phyloP scores from a whole-genome alignment of 2,329 filamentous ascomycete species.

The Colletotrichum musae region DNA sequence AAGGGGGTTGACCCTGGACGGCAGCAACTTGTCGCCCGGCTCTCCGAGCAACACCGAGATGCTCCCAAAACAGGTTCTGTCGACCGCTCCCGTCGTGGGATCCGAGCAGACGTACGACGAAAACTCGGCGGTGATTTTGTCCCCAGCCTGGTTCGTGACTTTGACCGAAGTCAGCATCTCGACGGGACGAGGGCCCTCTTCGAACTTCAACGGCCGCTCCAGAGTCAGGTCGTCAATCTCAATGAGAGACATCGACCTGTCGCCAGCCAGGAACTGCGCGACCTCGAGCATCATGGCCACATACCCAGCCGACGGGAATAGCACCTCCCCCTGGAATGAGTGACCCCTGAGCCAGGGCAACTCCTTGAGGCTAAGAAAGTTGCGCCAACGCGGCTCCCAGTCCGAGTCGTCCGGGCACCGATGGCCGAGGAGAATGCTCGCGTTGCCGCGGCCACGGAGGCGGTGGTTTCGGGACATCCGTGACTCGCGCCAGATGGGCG shows the following conservation, averaged over 20 bases:
- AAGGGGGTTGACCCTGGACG: not conserved
- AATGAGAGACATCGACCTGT: not conserved
- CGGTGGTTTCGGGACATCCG: conserved; percentile 32
- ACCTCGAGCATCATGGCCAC: conserved; percentile 47
- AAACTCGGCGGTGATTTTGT: conserved; percentile 1
- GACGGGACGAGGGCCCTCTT: not conserved
- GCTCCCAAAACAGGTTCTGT: conserved; percentile 2
- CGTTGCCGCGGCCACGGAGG: conserved; percentile 15
- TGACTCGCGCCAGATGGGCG: conserved; percentile 23
- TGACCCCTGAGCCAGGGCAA: conserved; percentile 63
- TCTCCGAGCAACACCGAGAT: not conserved
- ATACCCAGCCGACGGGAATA: conserved; percentile 55
- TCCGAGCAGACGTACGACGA: conserved; percentile 11
- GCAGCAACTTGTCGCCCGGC: not conserved
- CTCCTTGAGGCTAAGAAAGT: conserved; percentile 46
- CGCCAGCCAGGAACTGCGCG: not conserved
- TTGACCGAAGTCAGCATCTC: conserved; percentile 18
- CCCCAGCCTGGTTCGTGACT: not conserved
- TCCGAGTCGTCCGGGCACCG: conserved; percentile 4
- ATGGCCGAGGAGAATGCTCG: conserved; percentile 28
- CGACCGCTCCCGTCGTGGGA: not conserved
- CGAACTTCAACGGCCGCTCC: conserved; percentile 20
- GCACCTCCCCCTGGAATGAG: conserved; percentile 58
- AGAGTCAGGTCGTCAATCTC: conserved; percentile 18
- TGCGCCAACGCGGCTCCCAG: conserved; percentile 29